These are phyloP conservation scores for Pleodorina starrii DNA, from an alignment of 139 green algal genomes.

Conservation along the genomic window DNA sequence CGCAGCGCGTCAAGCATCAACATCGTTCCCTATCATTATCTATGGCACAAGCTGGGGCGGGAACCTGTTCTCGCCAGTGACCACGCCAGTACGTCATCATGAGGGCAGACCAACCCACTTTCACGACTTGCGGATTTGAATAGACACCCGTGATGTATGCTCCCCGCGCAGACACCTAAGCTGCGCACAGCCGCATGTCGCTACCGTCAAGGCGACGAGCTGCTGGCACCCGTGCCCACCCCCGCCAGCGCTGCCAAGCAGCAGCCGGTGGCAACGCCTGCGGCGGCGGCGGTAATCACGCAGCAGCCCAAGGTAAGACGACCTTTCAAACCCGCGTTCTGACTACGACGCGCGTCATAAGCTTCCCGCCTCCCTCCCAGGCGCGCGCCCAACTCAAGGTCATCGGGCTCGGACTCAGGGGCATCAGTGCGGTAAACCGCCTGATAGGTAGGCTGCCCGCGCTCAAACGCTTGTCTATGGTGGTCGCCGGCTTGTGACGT, in stretches of 20 bases:
- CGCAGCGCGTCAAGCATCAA: neutral
- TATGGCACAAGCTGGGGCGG: neutral
- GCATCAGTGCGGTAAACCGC: slow-evolving; percentile 70
- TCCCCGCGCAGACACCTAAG: neutral
- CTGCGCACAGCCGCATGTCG: neutral
- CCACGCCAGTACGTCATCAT: neutral
- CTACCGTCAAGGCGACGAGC: slow-evolving; percentile 27
- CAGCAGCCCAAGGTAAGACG: neutral
- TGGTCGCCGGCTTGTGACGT: too few species aligned
- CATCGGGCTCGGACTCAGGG: slow-evolving; percentile 76
- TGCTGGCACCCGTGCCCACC: neutral
- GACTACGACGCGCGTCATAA: neutral
- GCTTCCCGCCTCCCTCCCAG: neutral
- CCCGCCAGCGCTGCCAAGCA: neutral
- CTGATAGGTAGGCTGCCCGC: slow-evolving; percentile 59
- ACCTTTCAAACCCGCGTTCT: neutral
- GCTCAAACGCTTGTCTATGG: too few species aligned
- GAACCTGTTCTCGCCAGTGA: neutral
- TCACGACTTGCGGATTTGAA: too few species aligned
- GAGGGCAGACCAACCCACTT: neutral
- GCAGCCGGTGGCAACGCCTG: neutral
- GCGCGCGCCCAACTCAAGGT: slow-evolving; percentile 59
- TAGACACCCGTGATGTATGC: too few species aligned
- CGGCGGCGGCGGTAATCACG: neutral
- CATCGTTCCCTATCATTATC: neutral